These are phyloP conservation scores for Triticum timopheevii DNA, from an alignment of 176 grass and related monocot species.

Conservation along the genomic window DNA sequence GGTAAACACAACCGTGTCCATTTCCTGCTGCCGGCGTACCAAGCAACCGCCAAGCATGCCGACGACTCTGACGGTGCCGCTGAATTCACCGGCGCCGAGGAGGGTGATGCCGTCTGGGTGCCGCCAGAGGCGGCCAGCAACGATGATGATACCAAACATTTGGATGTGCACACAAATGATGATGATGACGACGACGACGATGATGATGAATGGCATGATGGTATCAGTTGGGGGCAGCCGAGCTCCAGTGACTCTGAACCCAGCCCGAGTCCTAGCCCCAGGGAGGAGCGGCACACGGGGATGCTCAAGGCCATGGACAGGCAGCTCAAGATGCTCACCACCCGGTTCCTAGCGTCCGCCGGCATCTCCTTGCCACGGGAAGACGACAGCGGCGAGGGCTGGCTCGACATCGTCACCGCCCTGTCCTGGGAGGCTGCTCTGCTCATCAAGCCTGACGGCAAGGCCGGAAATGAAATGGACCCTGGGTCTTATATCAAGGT, in stretches of 20 bases:
- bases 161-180: not conserved
- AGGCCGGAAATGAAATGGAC: slow-evolving; percentile 66
- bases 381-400: slow-evolving; percentile 25
- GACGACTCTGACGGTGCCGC: not conserved
- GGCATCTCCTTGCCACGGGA: slow-evolving; percentile 27
- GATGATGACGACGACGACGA: not conserved
- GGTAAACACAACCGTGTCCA: not conserved
- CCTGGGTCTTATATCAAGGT: slow-evolving; percentile 65
- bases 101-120: slow-evolving; percentile 45
- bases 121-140: slow-evolving; percentile 46
- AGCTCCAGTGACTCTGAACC: slow-evolving; percentile 24
- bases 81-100: not conserved
- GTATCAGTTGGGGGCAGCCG: slow-evolving; percentile 16
- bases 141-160: slow-evolving; percentile 25
- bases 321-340: slow-evolving; percentile 64
- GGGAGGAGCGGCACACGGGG: slow-evolving; percentile 39
- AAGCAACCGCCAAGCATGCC: fast-evolving
- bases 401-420: slow-evolving; percentile 54
- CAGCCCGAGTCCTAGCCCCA: not conserved
- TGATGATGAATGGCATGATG: slow-evolving; percentile 8
- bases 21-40: not conserved
- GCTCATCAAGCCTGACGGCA: slow-evolving; percentile 59
- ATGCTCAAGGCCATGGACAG: slow-evolving; percentile 64
- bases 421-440: slow-evolving; percentile 73
- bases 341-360: slow-evolving; percentile 49